A percentile compares a stretch with the other conserved stretches of the same genome.
phyloP scores from a whole-genome alignment of 495 filamentous ascomycete genomes.

The Podospora tetraspora region DNA sequence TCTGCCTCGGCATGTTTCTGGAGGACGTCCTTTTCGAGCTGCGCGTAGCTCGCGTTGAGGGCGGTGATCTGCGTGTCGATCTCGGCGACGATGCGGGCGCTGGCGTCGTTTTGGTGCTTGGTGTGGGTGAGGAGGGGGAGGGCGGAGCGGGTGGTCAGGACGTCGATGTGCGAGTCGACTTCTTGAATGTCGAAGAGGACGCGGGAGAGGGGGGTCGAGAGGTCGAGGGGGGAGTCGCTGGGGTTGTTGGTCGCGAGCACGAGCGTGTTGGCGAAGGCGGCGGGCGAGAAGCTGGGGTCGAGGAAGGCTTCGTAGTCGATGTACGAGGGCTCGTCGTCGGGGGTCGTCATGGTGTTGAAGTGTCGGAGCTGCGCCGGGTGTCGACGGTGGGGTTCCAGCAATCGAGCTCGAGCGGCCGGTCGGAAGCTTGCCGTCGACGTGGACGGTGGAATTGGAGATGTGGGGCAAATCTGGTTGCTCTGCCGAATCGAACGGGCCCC shows the following conservation, averaged over 20 bases:
- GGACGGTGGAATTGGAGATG: neutral
- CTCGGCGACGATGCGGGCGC: conserved; percentile 60
- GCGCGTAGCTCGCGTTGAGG: conserved; percentile 76
- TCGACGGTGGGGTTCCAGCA: neutral
- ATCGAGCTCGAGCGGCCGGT: neutral
- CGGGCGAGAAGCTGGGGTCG: conserved; percentile 71
- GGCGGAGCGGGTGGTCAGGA: conserved; percentile 77
- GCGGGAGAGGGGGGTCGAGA: conserved; percentile 86
- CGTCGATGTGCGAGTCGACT: conserved; percentile 91
- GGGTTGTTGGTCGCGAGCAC: conserved; percentile 88
- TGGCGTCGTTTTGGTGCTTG: conserved; percentile 61
- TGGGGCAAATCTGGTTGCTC: neutral
- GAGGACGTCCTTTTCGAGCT: conserved; percentile 76
- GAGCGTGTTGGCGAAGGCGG: conserved; percentile 79
- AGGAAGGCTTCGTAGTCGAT: conserved; percentile 95
- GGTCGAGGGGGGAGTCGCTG: conserved; percentile 81
- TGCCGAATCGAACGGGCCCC: neutral
- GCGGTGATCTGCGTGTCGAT: conserved; percentile 69
- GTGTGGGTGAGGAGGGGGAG: conserved; percentile 79
- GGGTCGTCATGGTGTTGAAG: conserved; percentile 17
- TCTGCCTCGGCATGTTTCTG: conserved; percentile 77
- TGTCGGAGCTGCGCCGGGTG: neutral
- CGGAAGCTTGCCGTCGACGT: neutral
- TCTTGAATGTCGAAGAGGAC: conserved; percentile 97
- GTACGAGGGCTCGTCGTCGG: conserved; percentile 66